Evolutionary conservation across 257 asterid species (phyloP).

Genomic region (Linaria vulgaris): DNA sequence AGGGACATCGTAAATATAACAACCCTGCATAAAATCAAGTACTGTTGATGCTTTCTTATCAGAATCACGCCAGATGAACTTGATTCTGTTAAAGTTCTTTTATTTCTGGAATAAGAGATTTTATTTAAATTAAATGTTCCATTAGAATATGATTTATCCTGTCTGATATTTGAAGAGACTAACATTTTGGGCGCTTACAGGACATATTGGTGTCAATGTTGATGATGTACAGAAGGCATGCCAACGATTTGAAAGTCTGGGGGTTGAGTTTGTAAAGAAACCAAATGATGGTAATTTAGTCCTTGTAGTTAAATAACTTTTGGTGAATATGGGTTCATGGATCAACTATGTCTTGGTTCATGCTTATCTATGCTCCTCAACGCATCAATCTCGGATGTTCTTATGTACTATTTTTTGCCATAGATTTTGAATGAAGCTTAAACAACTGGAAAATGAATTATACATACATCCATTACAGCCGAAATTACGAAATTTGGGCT

Average conservation of each 20-base stretch:
- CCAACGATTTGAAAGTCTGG: conserved; percentile 74
- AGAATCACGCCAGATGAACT: not conserved
- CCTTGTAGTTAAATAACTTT: not conserved
- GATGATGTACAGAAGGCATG: conserved; percentile 79
- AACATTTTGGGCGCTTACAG: conserved; percentile 40
- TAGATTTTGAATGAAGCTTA: not conserved
- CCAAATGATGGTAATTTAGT: conserved; percentile 65
- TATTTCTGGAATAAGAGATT: conserved; percentile 2
- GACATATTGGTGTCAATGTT: conserved; percentile 83
- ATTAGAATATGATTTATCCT: not conserved
- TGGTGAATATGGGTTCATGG: not conserved
- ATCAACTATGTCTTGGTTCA: not conserved
- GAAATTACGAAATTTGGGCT: too few species aligned
- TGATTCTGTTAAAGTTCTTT: conserved; percentile 6
- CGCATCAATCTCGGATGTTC: not conserved
- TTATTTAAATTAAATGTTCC: not conserved
- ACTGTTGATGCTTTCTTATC: too few species aligned
- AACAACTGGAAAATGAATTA: not conserved
- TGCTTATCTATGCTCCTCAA: not conserved
- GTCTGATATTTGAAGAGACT: conserved; percentile 14
- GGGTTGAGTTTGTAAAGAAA: conserved; percentile 79
- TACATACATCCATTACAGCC: not conserved
- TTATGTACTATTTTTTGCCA: not conserved
- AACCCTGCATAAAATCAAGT: too few species aligned
- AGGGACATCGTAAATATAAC: too few species aligned